Evolutionary conservation across 2,329 filamentous ascomycete genomes (phyloP).

Genomic region (Cephalotrichum gorgonifer): DNA sequence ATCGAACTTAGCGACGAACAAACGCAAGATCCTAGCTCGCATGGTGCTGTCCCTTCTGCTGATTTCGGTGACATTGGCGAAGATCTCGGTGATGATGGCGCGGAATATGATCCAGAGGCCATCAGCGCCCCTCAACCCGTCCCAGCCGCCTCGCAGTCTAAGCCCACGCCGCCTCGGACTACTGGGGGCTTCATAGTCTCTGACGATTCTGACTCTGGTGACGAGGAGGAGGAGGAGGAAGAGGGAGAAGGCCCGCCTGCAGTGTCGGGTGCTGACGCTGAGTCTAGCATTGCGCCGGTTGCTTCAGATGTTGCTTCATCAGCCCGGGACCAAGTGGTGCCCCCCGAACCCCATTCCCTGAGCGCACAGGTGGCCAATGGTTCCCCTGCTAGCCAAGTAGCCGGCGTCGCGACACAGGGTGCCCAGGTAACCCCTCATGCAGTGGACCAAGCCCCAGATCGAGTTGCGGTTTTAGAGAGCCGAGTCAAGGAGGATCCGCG

Average conservation of each 20-base stretch:
- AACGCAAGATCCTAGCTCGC: slow-evolving; percentile 34
- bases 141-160: slow-evolving; percentile 14
- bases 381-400: background rate
- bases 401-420: background rate
- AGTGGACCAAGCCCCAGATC: slow-evolving; percentile 37
- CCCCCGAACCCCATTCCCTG: background rate
- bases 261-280: slow-evolving; percentile 21
- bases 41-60: slow-evolving; percentile 33
- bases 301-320: slow-evolving; percentile 18
- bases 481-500: slow-evolving; percentile 86
- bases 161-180: slow-evolving; percentile 43
- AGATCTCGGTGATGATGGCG: slow-evolving; percentile 40
- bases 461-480: slow-evolving; percentile 73
- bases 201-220: slow-evolving; percentile 49
- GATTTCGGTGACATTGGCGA: slow-evolving; percentile 37
- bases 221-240: slow-evolving; percentile 20
- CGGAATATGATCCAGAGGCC: slow-evolving; percentile 49
- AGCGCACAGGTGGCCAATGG: slow-evolving; percentile 3
- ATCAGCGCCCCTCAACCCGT: slow-evolving; percentile 28
- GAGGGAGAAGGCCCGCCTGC: slow-evolving; percentile 17
- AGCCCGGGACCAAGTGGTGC: background rate
- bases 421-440: background rate
- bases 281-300: slow-evolving; percentile 20
- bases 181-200: slow-evolving; percentile 47
- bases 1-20: slow-evolving; percentile 45